Evolutionary conservation across 495 filamentous ascomycete species (phyloP), one percentile per base, ranked within the genome.

Genomic region (Saxophila tyrrhenica): DNA sequence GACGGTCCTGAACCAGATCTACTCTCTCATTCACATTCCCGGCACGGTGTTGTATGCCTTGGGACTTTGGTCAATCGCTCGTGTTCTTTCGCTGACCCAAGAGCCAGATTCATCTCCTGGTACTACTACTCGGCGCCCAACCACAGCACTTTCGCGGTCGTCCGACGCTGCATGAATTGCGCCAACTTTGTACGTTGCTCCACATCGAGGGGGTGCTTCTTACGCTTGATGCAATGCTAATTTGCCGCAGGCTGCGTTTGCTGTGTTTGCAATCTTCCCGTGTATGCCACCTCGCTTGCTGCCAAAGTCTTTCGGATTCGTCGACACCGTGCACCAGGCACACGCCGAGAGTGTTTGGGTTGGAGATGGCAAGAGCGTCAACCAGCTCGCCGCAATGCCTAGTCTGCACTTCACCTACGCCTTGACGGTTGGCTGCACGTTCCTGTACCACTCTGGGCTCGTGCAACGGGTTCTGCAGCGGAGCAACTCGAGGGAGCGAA

Each of bases 11-110:
- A 89, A 89, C 61, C 74, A 79, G 63, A 76, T 78, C 15, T 89
- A 89, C 63, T 86, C 83, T 1, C 87, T 87, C 60, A 86, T 90
- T 58, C 85, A 89, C 65, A 89, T 90, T 52, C 86, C 85, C 0
- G 85, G 84, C 15, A 87, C 85, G 83, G 53, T 79, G 76, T 65
- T 72, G 86, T 5, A 85, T 79, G 65, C 81, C 65, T 79, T 35
- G 29, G 7, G 7, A 13, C 29, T 35, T 35, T 35, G 29, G n/a
- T n/a, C 29, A 35, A 35, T 35, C 29, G 29, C 5, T 78, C 59
- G 85, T 81, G 29, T 81, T 75, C 46, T 75, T 76, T 21, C 70
- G 59, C 58, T 76, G 71, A 56, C 62, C 68, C 9, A 64, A 65
- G 44, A 62, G 69, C 50, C 70, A 68, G 35, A 2, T 60, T 60